phyloP scores from a whole-genome alignment of 495 filamentous ascomycete species.

The Hypoxylon fragiforme region DNA sequence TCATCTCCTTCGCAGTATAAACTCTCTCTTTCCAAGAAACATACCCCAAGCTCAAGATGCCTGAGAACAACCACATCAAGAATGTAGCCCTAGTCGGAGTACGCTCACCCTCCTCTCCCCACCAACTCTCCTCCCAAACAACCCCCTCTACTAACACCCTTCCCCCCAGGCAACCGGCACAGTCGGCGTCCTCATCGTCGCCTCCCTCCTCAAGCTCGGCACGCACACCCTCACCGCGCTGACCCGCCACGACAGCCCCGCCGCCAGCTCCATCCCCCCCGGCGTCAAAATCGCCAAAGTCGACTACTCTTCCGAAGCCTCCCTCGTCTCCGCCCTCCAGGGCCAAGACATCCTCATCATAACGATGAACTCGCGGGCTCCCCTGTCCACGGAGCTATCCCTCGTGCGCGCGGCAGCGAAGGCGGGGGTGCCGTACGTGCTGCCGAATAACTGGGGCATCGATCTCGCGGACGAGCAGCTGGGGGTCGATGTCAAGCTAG shows the following conservation, averaged over 20 bases:
- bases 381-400: conserved; percentile 19
- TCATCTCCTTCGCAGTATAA: too few species aligned
- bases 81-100: conserved; percentile 56
- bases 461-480: conserved; percentile 38
- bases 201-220: conserved; percentile 52
- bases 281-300: conserved; percentile 48
- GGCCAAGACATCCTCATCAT: conserved; percentile 62
- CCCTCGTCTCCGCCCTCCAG: conserved; percentile 46
- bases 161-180: conserved; percentile 59
- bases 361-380: conserved; percentile 46
- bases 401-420: conserved; percentile 62
- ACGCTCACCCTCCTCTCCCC: conserved; percentile 21
- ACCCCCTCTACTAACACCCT: background rate
- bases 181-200: conserved; percentile 56
- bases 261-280: conserved; percentile 36
- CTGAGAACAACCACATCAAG: conserved; percentile 45
- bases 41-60: conserved; percentile 15
- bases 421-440: conserved; percentile 60
- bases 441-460: conserved; percentile 61
- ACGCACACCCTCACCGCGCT: conserved; percentile 61
- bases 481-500: conserved; percentile 19
- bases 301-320: conserved; percentile 47
- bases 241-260: conserved; percentile 49
- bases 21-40: too few species aligned
- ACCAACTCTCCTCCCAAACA: background rate